These are phyloP conservation scores for Leucocoprinus leucothites DNA, from an alignment of 768 basidiomycete genomes.

Conservation along the genomic window DNA sequence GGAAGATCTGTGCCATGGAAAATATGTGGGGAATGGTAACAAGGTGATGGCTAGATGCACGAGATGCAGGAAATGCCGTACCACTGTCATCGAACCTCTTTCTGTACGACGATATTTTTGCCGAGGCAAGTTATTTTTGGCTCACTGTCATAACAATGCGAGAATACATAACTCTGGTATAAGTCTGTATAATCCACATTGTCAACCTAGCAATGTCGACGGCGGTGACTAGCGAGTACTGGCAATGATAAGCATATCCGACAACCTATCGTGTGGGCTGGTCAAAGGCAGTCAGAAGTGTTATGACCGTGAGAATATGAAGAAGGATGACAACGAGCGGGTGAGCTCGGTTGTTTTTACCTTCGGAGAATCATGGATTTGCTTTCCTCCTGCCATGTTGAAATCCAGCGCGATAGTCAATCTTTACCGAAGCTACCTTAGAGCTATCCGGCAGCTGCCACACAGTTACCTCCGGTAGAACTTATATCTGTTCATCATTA, in stretches of 20 bases:
- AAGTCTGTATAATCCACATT: too few relatives aligned
- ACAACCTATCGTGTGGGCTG: too few relatives aligned
- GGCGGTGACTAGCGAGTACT: too few relatives aligned
- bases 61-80: not conserved
- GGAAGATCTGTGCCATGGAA: not conserved
- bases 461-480: conserved; percentile 41
- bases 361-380: conserved; percentile 6
- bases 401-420: conserved; percentile 18
- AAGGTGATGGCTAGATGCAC: not conserved
- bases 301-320: too few relatives aligned
- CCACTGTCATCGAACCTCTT: not conserved
- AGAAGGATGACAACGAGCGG: too few relatives aligned
- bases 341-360: not conserved
- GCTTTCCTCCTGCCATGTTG: conserved; percentile 5
- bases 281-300: too few relatives aligned
- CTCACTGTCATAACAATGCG: not conserved
- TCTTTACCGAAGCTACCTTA: conserved; percentile 40
- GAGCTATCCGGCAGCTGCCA: conserved; percentile 39
- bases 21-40: not conserved
- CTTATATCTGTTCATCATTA: not conserved
- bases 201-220: too few relatives aligned
- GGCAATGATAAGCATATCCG: too few relatives aligned
- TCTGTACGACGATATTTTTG: not conserved
- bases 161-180: not conserved
- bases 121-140: conserved; percentile 2